Evolutionary conservation across 805 yeast species (phyloP).

Genomic region (Hermanozyma aechmeae): DNA sequence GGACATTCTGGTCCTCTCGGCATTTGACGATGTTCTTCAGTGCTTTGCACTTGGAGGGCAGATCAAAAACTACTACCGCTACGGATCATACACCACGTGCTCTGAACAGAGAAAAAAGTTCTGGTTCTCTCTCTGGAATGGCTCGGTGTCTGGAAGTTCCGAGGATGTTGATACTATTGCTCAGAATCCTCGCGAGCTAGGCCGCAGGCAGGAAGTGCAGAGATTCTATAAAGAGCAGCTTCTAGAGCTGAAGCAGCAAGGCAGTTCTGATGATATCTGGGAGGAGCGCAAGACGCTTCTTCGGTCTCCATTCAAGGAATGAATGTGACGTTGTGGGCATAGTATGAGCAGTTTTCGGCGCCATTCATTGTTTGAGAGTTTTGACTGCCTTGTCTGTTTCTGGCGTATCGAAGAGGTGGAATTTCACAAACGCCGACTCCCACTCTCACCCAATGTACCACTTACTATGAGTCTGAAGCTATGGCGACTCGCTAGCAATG

Average conservation of each 20-base stretch:
- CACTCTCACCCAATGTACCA: too few species aligned
- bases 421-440: too few species aligned
- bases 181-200: slow-evolving; percentile 38
- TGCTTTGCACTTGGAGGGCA: slow-evolving; percentile 93
- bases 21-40: slow-evolving; percentile 75
- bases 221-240: slow-evolving; percentile 59
- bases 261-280: slow-evolving; percentile 87
- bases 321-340: too few species aligned
- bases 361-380: too few species aligned
- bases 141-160: slow-evolving; percentile 15
- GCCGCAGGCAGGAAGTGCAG: slow-evolving; percentile 43
- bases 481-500: too few species aligned
- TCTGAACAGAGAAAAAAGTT: slow-evolving; percentile 60
- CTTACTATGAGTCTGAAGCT: too few species aligned
- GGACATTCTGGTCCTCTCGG: slow-evolving; percentile 45
- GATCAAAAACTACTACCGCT: slow-evolving; percentile 71
- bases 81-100: slow-evolving; percentile 71
- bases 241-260: slow-evolving; percentile 51
- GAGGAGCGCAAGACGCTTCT: slow-evolving; percentile 30
- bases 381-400: too few species aligned
- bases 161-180: slow-evolving; percentile 26
- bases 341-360: too few species aligned
- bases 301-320: slow-evolving; percentile 28
- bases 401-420: too few species aligned
- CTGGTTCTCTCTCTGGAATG: slow-evolving; percentile 68